Evolutionary conservation across 2,329 filamentous ascomycete species (phyloP).

Genomic region (Fusarium sacchari): DNA sequence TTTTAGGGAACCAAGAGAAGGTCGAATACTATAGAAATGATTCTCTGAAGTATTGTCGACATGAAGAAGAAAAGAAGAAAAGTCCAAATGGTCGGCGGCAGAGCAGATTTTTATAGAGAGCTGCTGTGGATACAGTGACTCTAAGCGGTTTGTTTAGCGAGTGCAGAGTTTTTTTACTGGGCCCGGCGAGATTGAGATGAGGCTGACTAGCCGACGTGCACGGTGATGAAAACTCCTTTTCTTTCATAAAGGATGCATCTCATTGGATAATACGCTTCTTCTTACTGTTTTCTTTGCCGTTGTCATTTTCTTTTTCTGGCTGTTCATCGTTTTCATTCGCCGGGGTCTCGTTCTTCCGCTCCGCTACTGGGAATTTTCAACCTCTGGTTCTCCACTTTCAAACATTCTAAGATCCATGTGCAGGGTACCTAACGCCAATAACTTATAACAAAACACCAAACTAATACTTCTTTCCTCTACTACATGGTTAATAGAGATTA

Average conservation of each 20-base stretch:
- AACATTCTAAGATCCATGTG: neutral
- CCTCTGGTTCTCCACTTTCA: neutral
- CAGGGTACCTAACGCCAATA: neutral
- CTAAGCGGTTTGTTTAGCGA: neutral
- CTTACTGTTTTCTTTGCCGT: neutral
- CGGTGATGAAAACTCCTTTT: neutral
- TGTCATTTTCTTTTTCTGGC: neutral
- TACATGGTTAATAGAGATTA: neutral
- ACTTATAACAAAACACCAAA: neutral
- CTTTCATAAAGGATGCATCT: neutral
- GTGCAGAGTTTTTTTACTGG: neutral
- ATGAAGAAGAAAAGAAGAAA: slow-evolving; percentile 64
- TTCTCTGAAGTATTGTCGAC: slow-evolving; percentile 78
- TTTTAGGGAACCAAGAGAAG: slow-evolving; percentile 89
- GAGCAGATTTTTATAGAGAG: slow-evolving; percentile 24
- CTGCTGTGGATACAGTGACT: neutral
- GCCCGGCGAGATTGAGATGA: neutral
- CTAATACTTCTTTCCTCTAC: neutral
- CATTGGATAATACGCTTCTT: neutral
- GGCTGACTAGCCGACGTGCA: slow-evolving; percentile 9
- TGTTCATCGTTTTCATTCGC: neutral
- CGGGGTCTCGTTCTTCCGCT: neutral
- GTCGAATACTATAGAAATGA: slow-evolving; percentile 99
- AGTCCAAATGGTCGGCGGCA: slow-evolving; percentile 41
- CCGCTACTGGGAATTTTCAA: neutral